A percentile compares a stretch with the other conserved stretches of the same genome.
Evolutionary conservation across 2,329 filamentous ascomycete species (phyloP).

Genomic region (Fusarium redolens): DNA sequence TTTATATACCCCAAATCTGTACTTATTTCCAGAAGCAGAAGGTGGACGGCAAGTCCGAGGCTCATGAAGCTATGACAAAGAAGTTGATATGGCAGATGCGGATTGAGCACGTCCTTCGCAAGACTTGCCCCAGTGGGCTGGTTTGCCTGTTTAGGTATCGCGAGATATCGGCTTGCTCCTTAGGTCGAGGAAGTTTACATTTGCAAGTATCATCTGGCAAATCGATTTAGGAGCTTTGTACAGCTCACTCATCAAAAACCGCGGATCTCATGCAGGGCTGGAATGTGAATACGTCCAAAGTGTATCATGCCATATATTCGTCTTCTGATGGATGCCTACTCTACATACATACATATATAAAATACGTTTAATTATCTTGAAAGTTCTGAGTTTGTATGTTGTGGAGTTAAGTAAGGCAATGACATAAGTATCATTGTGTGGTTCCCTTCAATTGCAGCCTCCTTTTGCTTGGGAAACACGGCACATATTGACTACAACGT

Average conservation of each 20-base stretch:
- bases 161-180: not conserved
- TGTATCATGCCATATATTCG: not conserved
- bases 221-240: not conserved
- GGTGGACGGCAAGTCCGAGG: conserved; percentile 19
- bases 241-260: not conserved
- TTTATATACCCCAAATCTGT: conserved; percentile 8
- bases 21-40: conserved; percentile 38
- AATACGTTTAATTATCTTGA: not conserved
- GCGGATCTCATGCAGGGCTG: not conserved
- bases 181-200: not conserved
- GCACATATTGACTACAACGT: not conserved
- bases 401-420: not conserved
- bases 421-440: not conserved
- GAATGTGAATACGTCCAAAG: not conserved
- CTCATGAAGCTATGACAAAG: conserved; percentile 2
- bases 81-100: conserved; percentile 11
- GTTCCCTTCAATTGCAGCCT: not conserved
- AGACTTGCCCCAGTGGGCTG: conserved; percentile 2
- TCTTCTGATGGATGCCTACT: not conserved
- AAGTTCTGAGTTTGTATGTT: not conserved
- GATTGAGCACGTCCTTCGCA: conserved; percentile 14
- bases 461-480: not conserved
- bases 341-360: not conserved
- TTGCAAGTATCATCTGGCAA: not conserved
- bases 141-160: not conserved